Evolutionary conservation across 2,329 filamentous ascomycete species (phyloP), one percentile per base, ranked within the genome.

Genomic region (Monosporascus cannonballus): DNA sequence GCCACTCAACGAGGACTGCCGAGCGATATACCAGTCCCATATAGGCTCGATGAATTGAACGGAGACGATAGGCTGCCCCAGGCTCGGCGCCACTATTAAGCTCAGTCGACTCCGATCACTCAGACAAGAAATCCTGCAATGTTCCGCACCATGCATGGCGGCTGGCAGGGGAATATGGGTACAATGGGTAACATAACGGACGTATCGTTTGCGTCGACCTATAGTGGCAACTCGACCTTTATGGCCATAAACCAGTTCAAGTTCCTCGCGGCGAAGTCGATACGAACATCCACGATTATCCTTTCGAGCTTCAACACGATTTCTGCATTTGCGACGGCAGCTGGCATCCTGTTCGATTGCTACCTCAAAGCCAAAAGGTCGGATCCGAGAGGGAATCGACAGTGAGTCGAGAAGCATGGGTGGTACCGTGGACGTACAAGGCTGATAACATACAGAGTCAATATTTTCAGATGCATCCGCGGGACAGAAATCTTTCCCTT

Each of bases 211-310:
- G 62, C 63, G 42, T 59, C 64, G 45, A 61, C 49, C 51, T 59
- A 62, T 27, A 54, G 56, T 62, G 59, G 55, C 50, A 80, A 77
- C 62, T 68, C 70, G 34, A 74, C 76, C 6, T 71, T 73, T 39
- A 67, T 72, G 39, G 66, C 79, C 56, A 73, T 78, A 59, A 77
- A 78, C 60, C 65, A 79, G 57, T 72, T 82, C 58, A 73, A 70
- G 53, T 78, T 81, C 57, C 73, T 75, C 30, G 73, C 76, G 17
- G 76, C 76, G 56, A 82, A 77, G 61, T 84, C 81, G 36, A 73
- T 84, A 61, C 75, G 83, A 59, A 83, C 78, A 18, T 84, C 81
- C 24, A 81, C 80, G 44, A 78, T 85, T 52, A 81, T 85, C 54
- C 72, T 86, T 51, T 78, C 82, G 37, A 69, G 73, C 51, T 84